phyloP scores from a whole-genome alignment of 805 yeast genomes.

The Pichia heedii region DNA sequence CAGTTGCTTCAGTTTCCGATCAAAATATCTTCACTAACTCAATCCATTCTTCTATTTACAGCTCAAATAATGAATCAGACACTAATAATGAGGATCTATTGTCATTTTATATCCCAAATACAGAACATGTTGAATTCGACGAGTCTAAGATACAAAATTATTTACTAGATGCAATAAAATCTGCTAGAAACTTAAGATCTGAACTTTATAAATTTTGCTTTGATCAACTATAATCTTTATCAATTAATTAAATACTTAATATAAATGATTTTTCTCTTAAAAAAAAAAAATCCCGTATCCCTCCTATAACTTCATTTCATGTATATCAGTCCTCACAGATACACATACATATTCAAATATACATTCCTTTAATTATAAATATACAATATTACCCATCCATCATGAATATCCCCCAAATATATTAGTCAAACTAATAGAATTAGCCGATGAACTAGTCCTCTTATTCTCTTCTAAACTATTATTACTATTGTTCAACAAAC shows the following conservation, averaged over 20 bases:
- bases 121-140: conserved; percentile 6
- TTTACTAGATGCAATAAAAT: conserved; percentile 28
- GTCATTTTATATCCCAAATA: conserved; percentile 48
- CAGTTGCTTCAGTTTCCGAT: conserved; percentile 38
- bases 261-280: too few species aligned
- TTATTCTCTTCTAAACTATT: background rate
- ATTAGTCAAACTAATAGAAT: background rate
- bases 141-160: conserved; percentile 23
- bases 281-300: background rate
- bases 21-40: conserved; percentile 21
- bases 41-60: conserved; percentile 22
- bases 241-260: too few species aligned
- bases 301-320: background rate
- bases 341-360: too few species aligned
- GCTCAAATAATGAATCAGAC: conserved; percentile 2
- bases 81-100: conserved; percentile 35
- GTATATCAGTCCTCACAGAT: too few species aligned
- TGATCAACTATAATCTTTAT: conserved; percentile 6
- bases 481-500: conserved; percentile 16
- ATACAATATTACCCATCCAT: background rate
- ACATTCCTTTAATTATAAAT: too few species aligned
- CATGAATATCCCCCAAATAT: background rate
- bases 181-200: conserved; percentile 36
- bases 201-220: conserved; percentile 38
- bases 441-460: background rate